Conservation (phyloP, 495 filamentous ascomycete species). For the Daldinia bambusicola region DNA sequence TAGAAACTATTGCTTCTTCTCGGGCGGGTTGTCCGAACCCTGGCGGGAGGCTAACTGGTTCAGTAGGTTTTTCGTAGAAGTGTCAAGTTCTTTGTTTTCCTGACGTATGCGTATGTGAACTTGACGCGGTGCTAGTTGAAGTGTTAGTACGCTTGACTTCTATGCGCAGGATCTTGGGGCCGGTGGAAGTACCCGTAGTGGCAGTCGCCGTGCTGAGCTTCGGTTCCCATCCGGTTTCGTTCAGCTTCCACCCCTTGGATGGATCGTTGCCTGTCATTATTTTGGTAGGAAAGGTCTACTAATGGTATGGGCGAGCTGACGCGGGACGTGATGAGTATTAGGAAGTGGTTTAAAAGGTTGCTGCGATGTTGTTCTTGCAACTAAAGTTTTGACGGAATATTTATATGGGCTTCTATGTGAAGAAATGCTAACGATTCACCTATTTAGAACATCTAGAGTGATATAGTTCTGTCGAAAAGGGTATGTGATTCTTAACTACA, state of each 20-base stretch:
- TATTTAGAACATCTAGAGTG: background rate
- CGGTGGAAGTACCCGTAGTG: background rate
- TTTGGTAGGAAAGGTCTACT: background rate
- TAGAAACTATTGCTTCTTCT: background rate
- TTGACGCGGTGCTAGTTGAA: background rate
- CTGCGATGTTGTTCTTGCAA: background rate
- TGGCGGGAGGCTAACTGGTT: too few relatives aligned
- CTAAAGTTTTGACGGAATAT: background rate
- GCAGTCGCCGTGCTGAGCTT: background rate
- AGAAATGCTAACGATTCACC: background rate
- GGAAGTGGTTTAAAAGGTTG: background rate
- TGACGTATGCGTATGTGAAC: background rate
- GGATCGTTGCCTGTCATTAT: background rate
- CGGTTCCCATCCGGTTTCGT: background rate
- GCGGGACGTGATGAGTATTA: background rate
- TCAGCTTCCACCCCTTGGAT: slow-evolving; percentile 2
- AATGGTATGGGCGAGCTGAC: background rate
- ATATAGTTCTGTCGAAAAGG: background rate
- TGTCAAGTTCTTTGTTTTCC: background rate
- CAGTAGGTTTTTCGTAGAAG: background rate
- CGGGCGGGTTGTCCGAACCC: too few relatives aligned
- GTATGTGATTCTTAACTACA: too few relatives aligned
- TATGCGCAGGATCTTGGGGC: background rate
- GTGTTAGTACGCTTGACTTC: background rate
- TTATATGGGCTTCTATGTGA: background rate